Percentiles rank a stretch among this genome's conserved stretches.
Conservation (phyloP, 129 eudicot genomes). For the Flaveria bidentis region DNA sequence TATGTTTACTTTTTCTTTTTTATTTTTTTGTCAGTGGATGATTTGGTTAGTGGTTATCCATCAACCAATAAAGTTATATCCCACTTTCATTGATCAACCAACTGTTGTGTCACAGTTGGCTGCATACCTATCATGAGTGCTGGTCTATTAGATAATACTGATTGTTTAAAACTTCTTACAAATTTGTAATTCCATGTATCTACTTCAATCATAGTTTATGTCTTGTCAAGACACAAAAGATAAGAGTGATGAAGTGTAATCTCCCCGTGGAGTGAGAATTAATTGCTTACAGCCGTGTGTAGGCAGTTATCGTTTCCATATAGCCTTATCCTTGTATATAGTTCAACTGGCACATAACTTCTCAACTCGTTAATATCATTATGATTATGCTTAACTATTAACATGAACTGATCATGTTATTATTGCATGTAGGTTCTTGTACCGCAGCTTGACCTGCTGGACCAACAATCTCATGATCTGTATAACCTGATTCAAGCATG, state of each 20-base stretch:
- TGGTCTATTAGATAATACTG: conserved; percentile 29
- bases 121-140: conserved; percentile 34
- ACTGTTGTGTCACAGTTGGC: conserved; percentile 36
- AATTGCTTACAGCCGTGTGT: not conserved
- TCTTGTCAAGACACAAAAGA: not conserved
- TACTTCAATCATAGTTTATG: not conserved
- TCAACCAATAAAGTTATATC: conserved; percentile 39
- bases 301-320: not conserved
- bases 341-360: no score
- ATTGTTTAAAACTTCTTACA: not conserved
- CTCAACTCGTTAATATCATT: not conserved
- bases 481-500: conserved; percentile 73
- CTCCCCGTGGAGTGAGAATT: not conserved
- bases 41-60: conserved; percentile 32
- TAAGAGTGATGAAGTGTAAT: not conserved
- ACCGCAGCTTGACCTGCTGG: conserved; percentile 71
- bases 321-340: no score
- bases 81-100: conserved; percentile 37
- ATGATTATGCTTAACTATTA: not conserved
- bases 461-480: conserved; percentile 59
- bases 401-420: not conserved
- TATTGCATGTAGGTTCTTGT: conserved; percentile 54
- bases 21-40: conserved; percentile 31
- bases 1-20: conserved; percentile 11
- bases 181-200: not conserved